Base-by-base conservation (phyloP, 2,329 filamentous ascomycete species). In the Diaporthe velutina region DNA sequence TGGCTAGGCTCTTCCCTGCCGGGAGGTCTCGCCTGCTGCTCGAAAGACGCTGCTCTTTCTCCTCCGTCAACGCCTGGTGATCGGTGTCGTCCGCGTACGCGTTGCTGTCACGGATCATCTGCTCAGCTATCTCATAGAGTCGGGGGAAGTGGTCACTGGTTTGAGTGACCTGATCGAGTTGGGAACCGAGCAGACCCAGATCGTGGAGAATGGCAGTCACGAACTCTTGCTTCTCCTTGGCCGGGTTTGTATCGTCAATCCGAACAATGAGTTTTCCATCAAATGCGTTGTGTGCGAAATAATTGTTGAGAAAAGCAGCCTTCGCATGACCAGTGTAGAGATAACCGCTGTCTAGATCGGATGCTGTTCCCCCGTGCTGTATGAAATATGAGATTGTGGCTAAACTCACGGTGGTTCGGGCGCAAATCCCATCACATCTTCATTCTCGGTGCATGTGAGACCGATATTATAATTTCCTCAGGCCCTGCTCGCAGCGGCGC, bases 301-400 rank as follows among this genome's bases (percentile, higher is more conserved):
- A 98, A 83, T 98, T 96, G 86, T 97, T 98, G 74, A 98, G 91
- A 73, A 98, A 89, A 7, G 95, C 95, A 38, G 95, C 95, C 86
- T 98, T 98, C 79, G 95, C 95, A 86, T 98, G 96, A 71, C 96
- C 96, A 77, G 98, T 98, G 86, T 98, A 96, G 58, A 98, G 91
- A 82, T 98, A 98, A 76, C 95, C 95, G 78, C 87, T 89, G 22
- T 33, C 5, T n/a, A 19, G 4, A 35, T 42, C 8, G 50, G 76
- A 45, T 25, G 73, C 58, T 42, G 35, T 19, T 7, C n/a, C 17
- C 12, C 54, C 22, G 15, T 17, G 13, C 3, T 52, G 13, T 38
- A 28, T 13, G 28, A n/a, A 22, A 4, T 3, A 5, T 19, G 8
- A 19, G 13, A 58, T 45, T 17, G 74, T 60, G 61, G 28, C 70